These are phyloP conservation scores for Paraconiothyrium sp. DNA, from an alignment of 2,329 filamentous ascomycete genomes.

Conservation along the genomic window DNA sequence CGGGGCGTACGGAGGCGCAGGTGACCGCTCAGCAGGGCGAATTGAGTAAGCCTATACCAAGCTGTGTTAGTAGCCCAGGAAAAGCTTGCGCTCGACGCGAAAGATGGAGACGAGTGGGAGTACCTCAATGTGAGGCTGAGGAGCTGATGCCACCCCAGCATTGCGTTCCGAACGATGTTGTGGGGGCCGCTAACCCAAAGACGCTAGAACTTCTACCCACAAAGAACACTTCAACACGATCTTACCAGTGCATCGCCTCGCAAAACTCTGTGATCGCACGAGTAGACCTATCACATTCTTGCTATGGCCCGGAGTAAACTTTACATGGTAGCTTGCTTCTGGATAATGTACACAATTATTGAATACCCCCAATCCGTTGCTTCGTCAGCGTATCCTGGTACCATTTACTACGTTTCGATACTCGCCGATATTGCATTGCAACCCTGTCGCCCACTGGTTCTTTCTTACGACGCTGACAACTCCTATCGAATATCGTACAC, in stretches of 20 bases:
- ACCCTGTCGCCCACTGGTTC: conserved; percentile 13
- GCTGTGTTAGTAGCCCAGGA: background rate
- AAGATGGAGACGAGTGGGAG: background rate
- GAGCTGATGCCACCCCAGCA: background rate
- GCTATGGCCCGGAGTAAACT: conserved; percentile 5
- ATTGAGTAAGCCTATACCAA: background rate
- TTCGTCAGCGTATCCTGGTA: conserved; percentile 22
- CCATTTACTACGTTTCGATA: conserved; percentile 10
- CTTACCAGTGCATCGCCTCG: background rate
- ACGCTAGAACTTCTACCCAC: conserved; percentile 4
- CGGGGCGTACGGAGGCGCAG: background rate
- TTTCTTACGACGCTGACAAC: background rate
- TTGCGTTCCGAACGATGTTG: background rate
- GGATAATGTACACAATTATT: conserved; percentile 6
- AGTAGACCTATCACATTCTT: background rate
- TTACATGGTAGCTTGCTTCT: background rate
- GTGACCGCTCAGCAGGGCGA: background rate
- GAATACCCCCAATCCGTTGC: conserved; percentile 18
- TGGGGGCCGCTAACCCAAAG: background rate
- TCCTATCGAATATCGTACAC: background rate
- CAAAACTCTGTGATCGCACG: background rate
- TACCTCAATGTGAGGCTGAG: background rate
- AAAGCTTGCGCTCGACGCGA: background rate
- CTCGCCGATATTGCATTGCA: conserved; percentile 25
- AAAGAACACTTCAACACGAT: background rate